Conservation (phyloP, 805 yeast genomes). For the Kurtzmaniella fragi region DNA sequence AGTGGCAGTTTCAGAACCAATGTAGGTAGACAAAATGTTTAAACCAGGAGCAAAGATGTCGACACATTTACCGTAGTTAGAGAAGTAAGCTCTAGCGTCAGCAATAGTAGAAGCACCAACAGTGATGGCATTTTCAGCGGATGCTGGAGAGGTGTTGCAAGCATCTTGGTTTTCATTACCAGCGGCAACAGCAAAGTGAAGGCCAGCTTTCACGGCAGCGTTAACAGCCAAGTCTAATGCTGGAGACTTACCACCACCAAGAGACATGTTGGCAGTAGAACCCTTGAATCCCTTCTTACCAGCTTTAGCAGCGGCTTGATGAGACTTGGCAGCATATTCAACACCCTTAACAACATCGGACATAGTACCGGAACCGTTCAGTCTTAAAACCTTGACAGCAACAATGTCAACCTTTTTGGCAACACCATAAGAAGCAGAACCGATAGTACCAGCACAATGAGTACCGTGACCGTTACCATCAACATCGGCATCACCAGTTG, state of each 20-base stretch:
- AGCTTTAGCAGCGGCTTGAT: constrained; percentile 47
- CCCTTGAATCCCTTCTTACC: constrained; percentile 69
- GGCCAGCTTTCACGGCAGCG: constrained; percentile 84
- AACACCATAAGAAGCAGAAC: constrained; percentile 73
- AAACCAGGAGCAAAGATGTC: constrained; percentile 97
- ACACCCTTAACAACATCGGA: constrained; percentile 82
- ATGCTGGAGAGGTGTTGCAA: constrained; percentile 88
- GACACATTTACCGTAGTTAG: constrained; percentile 93
- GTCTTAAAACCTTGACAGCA: constrained; percentile 79
- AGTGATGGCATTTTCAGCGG: constrained; percentile 77
- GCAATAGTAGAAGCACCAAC: constrained; percentile 92
- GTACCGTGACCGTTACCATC: constrained; percentile 96
- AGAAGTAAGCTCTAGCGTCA: constrained; percentile 90
- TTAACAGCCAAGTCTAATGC: constrained; percentile 83
- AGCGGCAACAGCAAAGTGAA: constrained; percentile 93
- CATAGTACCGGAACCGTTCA: constrained; percentile 80
- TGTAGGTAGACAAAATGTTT: constrained; percentile 77
- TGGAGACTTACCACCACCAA: constrained; percentile 90
- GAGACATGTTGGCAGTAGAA: constrained; percentile 87
- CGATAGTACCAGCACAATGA: constrained; percentile 96
- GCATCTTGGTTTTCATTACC: constrained; percentile 95
- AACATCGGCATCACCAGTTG: constrained; percentile 59
- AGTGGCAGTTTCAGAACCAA: constrained; percentile 70
- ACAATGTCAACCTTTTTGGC: constrained; percentile 76
- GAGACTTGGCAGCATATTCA: constrained; percentile 76